Evolutionary conservation across 2,329 filamentous ascomycete species (phyloP).

Genomic region (Reticulascus tulasneorum): DNA sequence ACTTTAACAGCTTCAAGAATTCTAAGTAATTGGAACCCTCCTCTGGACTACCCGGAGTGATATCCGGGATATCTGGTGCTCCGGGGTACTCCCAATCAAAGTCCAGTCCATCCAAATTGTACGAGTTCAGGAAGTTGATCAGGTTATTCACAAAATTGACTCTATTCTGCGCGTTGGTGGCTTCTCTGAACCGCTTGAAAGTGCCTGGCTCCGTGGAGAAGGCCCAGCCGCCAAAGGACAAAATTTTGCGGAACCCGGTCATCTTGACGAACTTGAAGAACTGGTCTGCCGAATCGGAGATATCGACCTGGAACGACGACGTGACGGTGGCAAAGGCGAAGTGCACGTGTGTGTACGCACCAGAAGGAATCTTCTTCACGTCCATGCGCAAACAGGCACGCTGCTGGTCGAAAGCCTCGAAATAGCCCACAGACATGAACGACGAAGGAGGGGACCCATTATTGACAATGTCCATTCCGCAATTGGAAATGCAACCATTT

Average conservation of each 20-base stretch:
- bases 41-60: conserved; percentile 19
- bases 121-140: conserved; percentile 26
- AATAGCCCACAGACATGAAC: conserved; percentile 20
- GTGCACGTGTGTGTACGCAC: conserved; percentile 22
- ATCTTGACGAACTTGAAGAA: conserved; percentile 21
- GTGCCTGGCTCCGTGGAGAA: conserved; percentile 28
- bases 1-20: conserved; percentile 20
- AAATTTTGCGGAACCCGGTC: conserved; percentile 22
- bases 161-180: conserved; percentile 23
- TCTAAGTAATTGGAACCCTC: conserved; percentile 28
- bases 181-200: conserved; percentile 28
- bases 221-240: conserved; percentile 36
- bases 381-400: conserved; percentile 21
- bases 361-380: conserved; percentile 11
- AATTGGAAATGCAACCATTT: conserved; percentile 27
- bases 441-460: conserved; percentile 16
- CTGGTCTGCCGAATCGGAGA: conserved; percentile 16
- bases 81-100: conserved; percentile 33
- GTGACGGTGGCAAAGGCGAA: conserved; percentile 25
- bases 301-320: conserved; percentile 14
- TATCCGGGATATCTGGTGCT: conserved; percentile 22
- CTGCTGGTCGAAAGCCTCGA: conserved; percentile 22
- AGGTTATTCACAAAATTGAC: conserved; percentile 22
- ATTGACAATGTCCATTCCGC: conserved; percentile 26
- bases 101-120: conserved; percentile 23